Percentiles rank a stretch among this genome's conserved stretches.
These are phyloP conservation scores for Lecanosticta acicola DNA, from an alignment of 2,329 filamentous ascomycete species.

Conservation along the genomic window DNA sequence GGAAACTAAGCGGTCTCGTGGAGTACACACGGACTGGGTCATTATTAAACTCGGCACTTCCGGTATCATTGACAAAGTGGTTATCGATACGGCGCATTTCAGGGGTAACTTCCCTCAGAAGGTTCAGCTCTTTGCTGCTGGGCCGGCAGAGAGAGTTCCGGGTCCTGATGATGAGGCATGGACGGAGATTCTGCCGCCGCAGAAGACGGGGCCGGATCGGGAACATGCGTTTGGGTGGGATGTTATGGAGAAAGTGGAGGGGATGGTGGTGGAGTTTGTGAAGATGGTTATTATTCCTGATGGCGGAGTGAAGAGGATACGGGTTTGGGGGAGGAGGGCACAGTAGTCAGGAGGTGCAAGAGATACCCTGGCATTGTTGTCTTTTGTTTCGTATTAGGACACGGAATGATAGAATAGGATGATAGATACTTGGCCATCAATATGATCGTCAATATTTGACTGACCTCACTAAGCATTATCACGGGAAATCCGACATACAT, in stretches of 20 bases:
- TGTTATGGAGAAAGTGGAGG: constrained; percentile 43
- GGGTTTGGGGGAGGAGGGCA: constrained; percentile 59
- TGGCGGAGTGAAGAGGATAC: constrained; percentile 82
- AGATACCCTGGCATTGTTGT: too few species aligned
- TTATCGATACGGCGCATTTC: constrained; percentile 79
- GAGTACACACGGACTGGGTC: constrained; percentile 74
- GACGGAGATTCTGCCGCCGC: constrained; percentile 60
- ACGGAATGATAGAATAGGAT: too few species aligned
- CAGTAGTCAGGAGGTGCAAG: too few species aligned
- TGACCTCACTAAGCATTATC: too few species aligned
- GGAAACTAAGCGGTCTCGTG: constrained; percentile 73
- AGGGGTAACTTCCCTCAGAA: constrained; percentile 78
- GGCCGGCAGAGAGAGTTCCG: constrained; percentile 49
- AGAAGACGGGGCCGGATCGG: constrained; percentile 65
- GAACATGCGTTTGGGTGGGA: constrained; percentile 59
- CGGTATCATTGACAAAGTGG: constrained; percentile 58
- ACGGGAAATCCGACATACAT: too few species aligned
- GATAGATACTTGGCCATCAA: too few species aligned
- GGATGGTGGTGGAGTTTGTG: constrained; percentile 67
- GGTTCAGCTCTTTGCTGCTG: constrained; percentile 60
- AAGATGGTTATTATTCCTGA: constrained; percentile 93
- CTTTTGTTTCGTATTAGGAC: too few species aligned
- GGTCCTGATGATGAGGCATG: constrained; percentile 57
- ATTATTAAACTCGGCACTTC: constrained; percentile 66
- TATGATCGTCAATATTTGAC: too few species aligned